Evolutionary conservation across 768 basidiomycete genomes (phyloP).

Genomic region (Mycena chlorophos): DNA sequence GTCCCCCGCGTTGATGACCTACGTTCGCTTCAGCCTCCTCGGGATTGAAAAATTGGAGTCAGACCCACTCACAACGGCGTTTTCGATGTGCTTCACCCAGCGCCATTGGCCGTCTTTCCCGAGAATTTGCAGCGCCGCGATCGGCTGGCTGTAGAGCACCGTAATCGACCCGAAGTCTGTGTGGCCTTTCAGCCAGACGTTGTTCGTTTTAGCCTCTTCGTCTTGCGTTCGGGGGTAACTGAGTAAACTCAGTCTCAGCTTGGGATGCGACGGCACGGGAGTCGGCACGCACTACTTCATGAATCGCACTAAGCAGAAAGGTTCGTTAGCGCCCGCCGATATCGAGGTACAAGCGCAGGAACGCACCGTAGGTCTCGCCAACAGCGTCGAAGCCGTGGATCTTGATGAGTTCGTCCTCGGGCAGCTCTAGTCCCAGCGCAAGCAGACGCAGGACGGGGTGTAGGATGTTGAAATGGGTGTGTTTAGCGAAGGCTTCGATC

Average conservation of each 20-base stretch:
- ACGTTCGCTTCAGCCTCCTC: not conserved
- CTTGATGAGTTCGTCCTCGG: conserved; percentile 53
- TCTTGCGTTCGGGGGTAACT: conserved; percentile 53
- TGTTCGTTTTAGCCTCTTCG: conserved; percentile 51
- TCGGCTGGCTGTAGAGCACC: conserved; percentile 62
- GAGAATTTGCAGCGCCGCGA: conserved; percentile 58
- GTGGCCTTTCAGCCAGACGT: conserved; percentile 64
- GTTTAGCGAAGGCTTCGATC: conserved; percentile 47
- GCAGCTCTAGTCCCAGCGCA: conserved; percentile 53
- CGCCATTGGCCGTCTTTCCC: conserved; percentile 53
- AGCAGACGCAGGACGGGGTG: conserved; percentile 52
- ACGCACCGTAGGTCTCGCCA: conserved; percentile 45
- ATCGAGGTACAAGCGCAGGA: not conserved
- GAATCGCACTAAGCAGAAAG: conserved; percentile 59
- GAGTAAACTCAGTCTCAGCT: not conserved
- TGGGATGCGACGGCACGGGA: not conserved
- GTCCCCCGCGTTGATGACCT: conserved; percentile 65
- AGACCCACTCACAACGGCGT: conserved; percentile 47
- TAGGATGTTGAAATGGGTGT: conserved; percentile 54
- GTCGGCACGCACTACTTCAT: conserved; percentile 59
- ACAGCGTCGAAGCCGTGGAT: conserved; percentile 44
- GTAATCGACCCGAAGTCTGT: conserved; percentile 60
- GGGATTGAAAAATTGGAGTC: not conserved
- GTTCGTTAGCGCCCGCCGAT: not conserved
- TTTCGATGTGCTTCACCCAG: conserved; percentile 59